These are phyloP conservation scores for Gossypium ekmanianum DNA, from an alignment of 345 rosid genomes.

Conservation along the genomic window DNA sequence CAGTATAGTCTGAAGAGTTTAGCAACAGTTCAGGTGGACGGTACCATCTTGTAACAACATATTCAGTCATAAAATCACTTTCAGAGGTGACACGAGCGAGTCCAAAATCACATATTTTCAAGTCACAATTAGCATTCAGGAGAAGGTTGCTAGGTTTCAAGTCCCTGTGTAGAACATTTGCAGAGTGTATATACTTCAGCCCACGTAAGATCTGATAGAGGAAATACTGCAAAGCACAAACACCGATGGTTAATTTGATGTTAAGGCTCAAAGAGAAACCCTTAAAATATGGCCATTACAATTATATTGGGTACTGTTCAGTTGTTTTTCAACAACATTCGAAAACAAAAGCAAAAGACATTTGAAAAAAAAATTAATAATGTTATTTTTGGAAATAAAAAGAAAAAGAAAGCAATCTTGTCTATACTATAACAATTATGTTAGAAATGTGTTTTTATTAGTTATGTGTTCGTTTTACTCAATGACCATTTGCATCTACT, in stretches of 20 bases:
- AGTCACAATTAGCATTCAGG: conserved; percentile 62
- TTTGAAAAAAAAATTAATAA: neutral
- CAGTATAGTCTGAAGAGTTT: conserved; percentile 75
- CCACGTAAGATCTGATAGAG: conserved; percentile 96
- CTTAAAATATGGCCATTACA: neutral
- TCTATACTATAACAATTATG: neutral
- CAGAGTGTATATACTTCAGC: conserved; percentile 88
- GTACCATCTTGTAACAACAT: conserved; percentile 99
- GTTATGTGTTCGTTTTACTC: neutral
- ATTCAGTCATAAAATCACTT: conserved; percentile 88
- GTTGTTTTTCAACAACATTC: neutral
- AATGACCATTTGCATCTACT: neutral
- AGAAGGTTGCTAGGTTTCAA: conserved; percentile 92
- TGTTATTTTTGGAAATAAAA: neutral
- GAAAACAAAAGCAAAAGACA: neutral
- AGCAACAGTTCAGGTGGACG: conserved; percentile 91
- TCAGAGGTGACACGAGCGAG: conserved; percentile 90
- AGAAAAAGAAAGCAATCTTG: neutral
- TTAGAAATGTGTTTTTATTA: neutral
- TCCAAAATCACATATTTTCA: conserved; percentile 96
- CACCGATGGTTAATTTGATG: conserved; percentile 8
- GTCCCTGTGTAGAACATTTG: conserved; percentile 93
- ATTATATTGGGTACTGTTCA: neutral
- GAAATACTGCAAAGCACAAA: conserved; percentile 63
- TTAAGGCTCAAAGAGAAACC: conserved; percentile 1